Base-by-base conservation (phyloP, 768 basidiomycete genomes). In the Boletus insuetus region DNA sequence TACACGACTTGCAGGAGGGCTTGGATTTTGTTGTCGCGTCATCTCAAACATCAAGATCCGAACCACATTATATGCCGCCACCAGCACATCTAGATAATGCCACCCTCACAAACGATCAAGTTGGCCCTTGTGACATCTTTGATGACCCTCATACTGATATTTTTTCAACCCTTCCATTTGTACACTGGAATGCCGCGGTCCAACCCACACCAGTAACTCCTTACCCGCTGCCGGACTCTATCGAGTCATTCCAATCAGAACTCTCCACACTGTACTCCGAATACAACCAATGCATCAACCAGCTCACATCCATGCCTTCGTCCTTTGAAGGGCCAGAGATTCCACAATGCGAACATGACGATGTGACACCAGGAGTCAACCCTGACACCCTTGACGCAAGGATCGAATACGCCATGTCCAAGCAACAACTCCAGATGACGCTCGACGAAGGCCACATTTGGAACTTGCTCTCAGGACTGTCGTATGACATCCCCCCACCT, bases 401-500 rank as follows among this genome's bases (percentile, higher is more conserved):
- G 17, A 66, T 70, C 34, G 80, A 79, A 44, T 74, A 79, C 53
- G 74, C 74, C 19, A 78, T 86, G 77, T 84, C 86, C 41, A 87
- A 83, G 64, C 73, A 74, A 2, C 89, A 91, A 59, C 69, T 79
- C 35, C 77, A 82, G 54, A 75, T 91, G 40, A 78, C 77, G 3
- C 53, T 79, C 4, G 82, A 85, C 41, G 89, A 91, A 67, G 81
- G 80, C 31, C 68, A 69, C 34, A 63, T 91, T 44, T 89, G 88
- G 89, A 63, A 76, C 6, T 53, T 72, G 17, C 67, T 86, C 22
- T 58, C 72, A 17, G 45, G 55, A 3, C 51, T 49, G 0, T 53
- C 56, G 11, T 63, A 63, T 14, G 43, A 56, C 43, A 26, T 13
- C 19, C 42, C 55, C 20, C 47, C 61, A n/a, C 47, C 34, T 40